These are phyloP conservation scores for Udeniomyces megalosporus DNA, from an alignment of 768 basidiomycete genomes.

Conservation along the genomic window DNA sequence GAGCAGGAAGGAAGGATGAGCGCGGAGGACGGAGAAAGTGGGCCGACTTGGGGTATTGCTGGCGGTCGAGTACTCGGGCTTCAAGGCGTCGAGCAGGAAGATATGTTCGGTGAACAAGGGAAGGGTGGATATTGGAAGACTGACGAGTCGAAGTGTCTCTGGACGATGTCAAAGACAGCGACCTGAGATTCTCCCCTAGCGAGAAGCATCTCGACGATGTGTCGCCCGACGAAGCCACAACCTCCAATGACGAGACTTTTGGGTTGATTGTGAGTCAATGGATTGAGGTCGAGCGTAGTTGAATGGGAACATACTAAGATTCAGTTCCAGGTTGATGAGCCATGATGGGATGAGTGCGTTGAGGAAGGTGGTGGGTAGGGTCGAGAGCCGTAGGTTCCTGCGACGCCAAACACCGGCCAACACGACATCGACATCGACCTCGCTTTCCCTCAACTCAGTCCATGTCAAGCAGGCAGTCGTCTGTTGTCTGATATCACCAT, in stretches of 20 bases:
- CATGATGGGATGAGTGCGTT: background rate
- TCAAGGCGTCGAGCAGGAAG: no score
- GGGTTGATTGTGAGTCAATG: background rate
- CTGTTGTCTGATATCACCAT: background rate
- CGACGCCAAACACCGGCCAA: no score
- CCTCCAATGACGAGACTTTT: slow-evolving; percentile 84
- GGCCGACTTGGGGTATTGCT: no score
- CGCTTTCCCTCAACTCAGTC: no score
- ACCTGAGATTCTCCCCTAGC: slow-evolving; percentile 59
- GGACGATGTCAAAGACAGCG: slow-evolving; percentile 78
- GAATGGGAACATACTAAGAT: slow-evolving; percentile 5
- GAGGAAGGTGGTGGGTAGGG: background rate
- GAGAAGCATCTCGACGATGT: slow-evolving; percentile 72
- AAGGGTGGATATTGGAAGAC: no score
- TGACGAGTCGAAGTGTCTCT: slow-evolving; percentile 50
- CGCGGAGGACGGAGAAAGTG: background rate
- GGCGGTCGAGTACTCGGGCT: no score
- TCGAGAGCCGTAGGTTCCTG: no score
- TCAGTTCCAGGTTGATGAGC: slow-evolving; percentile 14
- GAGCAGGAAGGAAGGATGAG: background rate
- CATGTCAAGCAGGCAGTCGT: background rate
- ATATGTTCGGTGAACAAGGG: no score
- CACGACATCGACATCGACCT: no score
- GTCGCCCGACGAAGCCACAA: slow-evolving; percentile 71
- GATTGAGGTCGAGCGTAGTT: no score